Evolutionary conservation across 2,329 filamentous ascomycete species (phyloP).

Genomic region (Ascochyta viciae-villosae): DNA sequence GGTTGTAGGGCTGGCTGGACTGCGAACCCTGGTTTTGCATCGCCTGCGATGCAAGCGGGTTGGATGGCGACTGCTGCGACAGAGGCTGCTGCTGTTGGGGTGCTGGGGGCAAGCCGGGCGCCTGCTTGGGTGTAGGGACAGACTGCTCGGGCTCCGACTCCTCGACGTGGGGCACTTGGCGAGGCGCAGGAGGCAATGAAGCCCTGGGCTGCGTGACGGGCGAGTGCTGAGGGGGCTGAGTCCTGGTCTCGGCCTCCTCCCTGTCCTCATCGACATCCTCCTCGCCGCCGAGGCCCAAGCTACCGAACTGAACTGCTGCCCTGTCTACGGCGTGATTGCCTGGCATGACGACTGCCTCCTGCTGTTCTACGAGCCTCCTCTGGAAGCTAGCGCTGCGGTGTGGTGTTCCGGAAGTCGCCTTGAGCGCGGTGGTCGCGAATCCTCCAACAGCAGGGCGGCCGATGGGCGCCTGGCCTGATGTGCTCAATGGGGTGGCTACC

Average conservation of each 20-base stretch:
- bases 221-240: constrained; percentile 91
- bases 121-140: constrained; percentile 63
- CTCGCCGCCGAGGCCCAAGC: constrained; percentile 84
- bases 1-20: constrained; percentile 60
- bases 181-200: constrained; percentile 77
- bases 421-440: constrained; percentile 81
- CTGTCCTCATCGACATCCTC: constrained; percentile 84
- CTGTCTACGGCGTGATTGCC: constrained; percentile 94
- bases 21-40: constrained; percentile 59
- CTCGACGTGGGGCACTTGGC: constrained; percentile 51
- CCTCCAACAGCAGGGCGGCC: constrained; percentile 71
- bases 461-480: constrained; percentile 60
- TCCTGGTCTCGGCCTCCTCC: constrained; percentile 92
- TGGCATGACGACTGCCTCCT: constrained; percentile 98
- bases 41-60: constrained; percentile 61
- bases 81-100: constrained; percentile 60
- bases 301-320: constrained; percentile 93
- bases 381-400: constrained; percentile 80
- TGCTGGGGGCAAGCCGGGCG: constrained; percentile 67
- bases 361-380: constrained; percentile 88
- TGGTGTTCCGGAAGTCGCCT: constrained; percentile 68
- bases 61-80: constrained; percentile 53
- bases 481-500: constrained; percentile 65
- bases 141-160: constrained; percentile 51
- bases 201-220: constrained; percentile 85